Base-by-base conservation (phyloP, 306 rosid species). In the Lathyrus oleraceus region DNA sequence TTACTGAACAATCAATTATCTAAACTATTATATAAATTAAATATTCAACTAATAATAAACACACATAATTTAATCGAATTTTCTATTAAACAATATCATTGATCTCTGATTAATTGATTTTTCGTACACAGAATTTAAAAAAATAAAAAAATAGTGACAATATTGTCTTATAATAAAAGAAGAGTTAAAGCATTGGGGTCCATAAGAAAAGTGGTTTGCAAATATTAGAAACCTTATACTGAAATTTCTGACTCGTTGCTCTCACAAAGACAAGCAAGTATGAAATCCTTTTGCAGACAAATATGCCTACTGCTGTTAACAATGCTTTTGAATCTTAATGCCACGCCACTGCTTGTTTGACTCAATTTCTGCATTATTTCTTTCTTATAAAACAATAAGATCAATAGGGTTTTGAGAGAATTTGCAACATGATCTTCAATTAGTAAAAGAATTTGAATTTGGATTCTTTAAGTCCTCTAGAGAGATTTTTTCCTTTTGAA, bases 191-290 rank as follows among this genome's bases (percentile, higher is more conserved):
- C 61, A 54, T 48, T 65, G 68, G 66, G 75, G 74, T 67, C 72
- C 40, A 35, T 2, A 8, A 15, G 15, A 15, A 71, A 72, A 65
- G 78, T 71, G 64, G 13, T 78, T 56, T 36, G 57, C 16, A 32
- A 32, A 32, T 5, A 13, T 20, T 42, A 56, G 13, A 39, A 13
- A 63, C 35, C 32, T 63, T 53, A 57, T 51, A 39, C 65, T 59
- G 44, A 72, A 66, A 78, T 78, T 72, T 67, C 75, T 78, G 82
- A 78, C 71, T 78, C 59, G 11, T 59, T 78, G 82, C 74, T 10
- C 60, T 65, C 74, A 14, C 70, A 78, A 72, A 72, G 82, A 78
- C 74, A 78, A 78, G 62, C 82, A 78, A 56, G 63, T 65, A 57
- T 49, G 74, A 72, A 66, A 59, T 27, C 32, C 82, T 51, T 78